These are phyloP conservation scores for Euphorbia lathyris DNA, from an alignment of 345 rosid species.

Conservation along the genomic window DNA sequence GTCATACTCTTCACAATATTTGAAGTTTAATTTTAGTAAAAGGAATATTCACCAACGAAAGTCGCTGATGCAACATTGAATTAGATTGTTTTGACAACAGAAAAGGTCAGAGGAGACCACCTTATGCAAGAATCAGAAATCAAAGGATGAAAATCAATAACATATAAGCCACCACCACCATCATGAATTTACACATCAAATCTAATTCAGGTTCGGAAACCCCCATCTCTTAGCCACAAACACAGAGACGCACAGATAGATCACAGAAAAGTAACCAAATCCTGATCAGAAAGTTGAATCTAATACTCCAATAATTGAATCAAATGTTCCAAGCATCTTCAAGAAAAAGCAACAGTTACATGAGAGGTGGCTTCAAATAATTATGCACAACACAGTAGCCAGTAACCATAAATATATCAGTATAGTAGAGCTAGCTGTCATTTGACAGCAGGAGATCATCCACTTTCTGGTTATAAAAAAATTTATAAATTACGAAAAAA, in stretches of 20 bases:
- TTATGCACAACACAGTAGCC: not conserved
- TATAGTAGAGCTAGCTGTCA: not conserved
- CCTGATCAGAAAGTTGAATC: not conserved
- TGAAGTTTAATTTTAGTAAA: conserved; percentile 1
- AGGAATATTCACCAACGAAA: not conserved
- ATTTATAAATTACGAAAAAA: too few relatives aligned
- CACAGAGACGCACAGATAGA: too few relatives aligned
- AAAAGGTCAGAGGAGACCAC: not conserved
- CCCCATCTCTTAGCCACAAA: not conserved
- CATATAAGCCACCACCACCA: not conserved
- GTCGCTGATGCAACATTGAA: too few relatives aligned
- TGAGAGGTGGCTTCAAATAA: not conserved
- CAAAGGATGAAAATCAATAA: not conserved
- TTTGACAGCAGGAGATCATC: not conserved
- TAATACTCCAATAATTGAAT: not conserved
- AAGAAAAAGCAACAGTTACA: not conserved
- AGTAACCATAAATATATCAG: not conserved
- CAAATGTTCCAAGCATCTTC: not conserved
- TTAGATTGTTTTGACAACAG: not conserved
- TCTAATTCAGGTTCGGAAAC: not conserved
- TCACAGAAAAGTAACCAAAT: not conserved
- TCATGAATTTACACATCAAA: not conserved
- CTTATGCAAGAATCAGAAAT: not conserved
- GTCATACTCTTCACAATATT: conserved; percentile 35
- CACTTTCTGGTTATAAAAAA: too few relatives aligned